Base-by-base conservation (phyloP, 352 stramenopile species). In the Phytophthora lateralis region DNA sequence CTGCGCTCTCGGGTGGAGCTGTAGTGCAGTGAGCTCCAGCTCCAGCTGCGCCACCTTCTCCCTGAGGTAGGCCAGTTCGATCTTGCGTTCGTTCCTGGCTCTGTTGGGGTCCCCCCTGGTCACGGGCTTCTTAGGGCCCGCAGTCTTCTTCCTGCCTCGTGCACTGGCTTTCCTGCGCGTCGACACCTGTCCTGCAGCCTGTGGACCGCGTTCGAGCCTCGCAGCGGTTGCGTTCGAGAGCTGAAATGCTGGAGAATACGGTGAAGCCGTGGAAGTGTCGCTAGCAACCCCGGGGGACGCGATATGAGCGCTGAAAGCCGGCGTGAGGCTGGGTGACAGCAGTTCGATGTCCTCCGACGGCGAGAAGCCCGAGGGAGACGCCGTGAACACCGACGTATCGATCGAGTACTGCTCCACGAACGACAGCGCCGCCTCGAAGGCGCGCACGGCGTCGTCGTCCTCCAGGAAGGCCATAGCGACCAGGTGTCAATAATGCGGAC, bases 1-100 rank as follows among this genome's bases (percentile, higher is more conserved):
- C 42, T 70, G 52, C 2, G 37, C 24, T 34, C 63, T 68, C 27
- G 67, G 57, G 54, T 73, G 67, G 6, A 76, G 54, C 46, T 63
- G 52, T 3, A 89, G 46, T 7, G 75, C 78, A 8, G 46, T 69
- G 35, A 91, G 52, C 60, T 91, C 88, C n/a, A 78, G 65, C 42
- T 89, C 75, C 52, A 91, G 46, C 15, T 70, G 74, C 12, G 85
- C 60, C 17, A 80, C 80, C 61, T 91, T 91, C 54, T 90, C 69
- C 39, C 86, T 76, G 8, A 94, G 55, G 56, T 89, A 94, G 0
- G 67, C 66, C 12, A 85, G 71, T 21, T 94, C 85, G 20, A 92
- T 82, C 49, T 92, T 92, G 4, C 69, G 47, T 45, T 77, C 69
- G 35, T 77, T 73, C 12, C 69, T 49, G 30, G 69, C 69, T 51